phyloP scores from a whole-genome alignment of 257 asterid genomes.

The Salvia miltiorrhiza region DNA sequence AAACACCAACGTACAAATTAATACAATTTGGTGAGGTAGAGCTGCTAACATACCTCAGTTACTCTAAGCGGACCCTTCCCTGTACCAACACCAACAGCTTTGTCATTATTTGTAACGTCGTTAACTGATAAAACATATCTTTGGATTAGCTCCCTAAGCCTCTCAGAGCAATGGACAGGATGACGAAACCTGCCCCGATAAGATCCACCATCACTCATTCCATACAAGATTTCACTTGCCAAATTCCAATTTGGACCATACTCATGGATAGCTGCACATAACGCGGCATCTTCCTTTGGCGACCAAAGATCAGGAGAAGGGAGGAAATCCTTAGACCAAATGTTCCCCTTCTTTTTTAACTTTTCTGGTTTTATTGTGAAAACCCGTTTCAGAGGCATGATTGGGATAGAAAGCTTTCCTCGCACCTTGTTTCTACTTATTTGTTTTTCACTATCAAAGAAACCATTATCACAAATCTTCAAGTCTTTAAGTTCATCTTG shows the following conservation, averaged over 20 bases:
- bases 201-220: slow-evolving; percentile 72
- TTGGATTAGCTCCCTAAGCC: slow-evolving; percentile 87
- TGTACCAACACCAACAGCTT: slow-evolving; percentile 47
- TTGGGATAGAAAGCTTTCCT: slow-evolving; percentile 63
- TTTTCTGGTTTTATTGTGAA: slow-evolving; percentile 78
- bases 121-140: slow-evolving; percentile 63
- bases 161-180: slow-evolving; percentile 90
- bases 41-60: slow-evolving; percentile 63
- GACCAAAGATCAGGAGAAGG: slow-evolving; percentile 85
- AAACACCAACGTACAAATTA: neutral
- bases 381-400: slow-evolving; percentile 65
- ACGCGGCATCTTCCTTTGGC: slow-evolving; percentile 73
- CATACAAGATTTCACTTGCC: slow-evolving; percentile 75
- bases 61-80: slow-evolving; percentile 85
- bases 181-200: slow-evolving; percentile 85
- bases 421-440: slow-evolving; percentile 54
- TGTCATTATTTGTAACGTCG: slow-evolving; percentile 66
- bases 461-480: slow-evolving; percentile 42
- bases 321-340: slow-evolving; percentile 60
- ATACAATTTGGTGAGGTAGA: neutral
- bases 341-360: slow-evolving; percentile 59
- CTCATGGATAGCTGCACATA: slow-evolving; percentile 81
- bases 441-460: slow-evolving; percentile 56
- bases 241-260: slow-evolving; percentile 91
- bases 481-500: slow-evolving; percentile 47